These are phyloP conservation scores for Powellomyces hirtus DNA, from an alignment of 192 early-diverging fungal genomes.

Conservation along the genomic window DNA sequence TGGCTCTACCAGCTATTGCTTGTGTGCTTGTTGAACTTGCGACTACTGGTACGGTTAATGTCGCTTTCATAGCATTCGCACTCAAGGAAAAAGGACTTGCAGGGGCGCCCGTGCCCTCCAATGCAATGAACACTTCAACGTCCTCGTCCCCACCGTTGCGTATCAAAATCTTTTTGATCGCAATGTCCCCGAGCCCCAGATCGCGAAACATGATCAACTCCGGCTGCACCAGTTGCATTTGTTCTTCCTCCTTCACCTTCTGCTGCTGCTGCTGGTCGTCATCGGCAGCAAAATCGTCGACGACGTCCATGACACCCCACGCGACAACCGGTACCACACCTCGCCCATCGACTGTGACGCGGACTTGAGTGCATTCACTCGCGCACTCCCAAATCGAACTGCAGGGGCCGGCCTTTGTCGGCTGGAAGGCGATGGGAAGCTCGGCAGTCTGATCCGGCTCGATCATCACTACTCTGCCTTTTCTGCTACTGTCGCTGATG, in stretches of 20 bases:
- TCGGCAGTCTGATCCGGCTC: not conserved
- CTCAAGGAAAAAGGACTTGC: not conserved
- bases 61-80: not conserved
- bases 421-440: not conserved
- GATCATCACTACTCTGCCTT: not conserved
- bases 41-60: not conserved
- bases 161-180: not conserved
- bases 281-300: not conserved
- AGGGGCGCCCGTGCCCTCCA: not conserved
- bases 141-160: constrained; percentile 1
- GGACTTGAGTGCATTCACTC: not conserved
- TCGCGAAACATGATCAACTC: not conserved
- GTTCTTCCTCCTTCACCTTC: not conserved
- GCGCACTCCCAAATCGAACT: not conserved
- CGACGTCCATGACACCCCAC: not conserved
- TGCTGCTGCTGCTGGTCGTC: not conserved
- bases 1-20: no score
- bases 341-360: not conserved
- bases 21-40: not conserved
- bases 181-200: not conserved
- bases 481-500: no score
- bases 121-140: not conserved
- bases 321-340: not conserved
- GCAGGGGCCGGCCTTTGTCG: not conserved
- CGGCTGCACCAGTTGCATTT: not conserved